These are phyloP conservation scores for Salix exigua DNA, from an alignment of 345 rosid species.

Conservation along the genomic window DNA sequence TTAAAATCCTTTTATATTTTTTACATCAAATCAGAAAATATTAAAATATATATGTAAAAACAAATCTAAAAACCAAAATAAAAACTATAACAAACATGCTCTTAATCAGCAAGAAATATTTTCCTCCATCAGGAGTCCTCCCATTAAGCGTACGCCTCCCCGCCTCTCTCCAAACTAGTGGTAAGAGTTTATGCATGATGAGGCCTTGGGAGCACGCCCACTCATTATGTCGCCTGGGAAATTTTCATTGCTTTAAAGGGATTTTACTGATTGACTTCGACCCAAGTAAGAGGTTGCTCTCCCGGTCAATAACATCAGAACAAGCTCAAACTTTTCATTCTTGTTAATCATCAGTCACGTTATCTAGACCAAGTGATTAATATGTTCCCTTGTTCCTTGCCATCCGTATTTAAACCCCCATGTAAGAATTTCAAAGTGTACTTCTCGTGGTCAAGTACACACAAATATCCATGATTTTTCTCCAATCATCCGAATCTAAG, in stretches of 20 bases:
- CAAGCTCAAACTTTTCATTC: constrained; percentile 23
- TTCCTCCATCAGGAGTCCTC: not conserved
- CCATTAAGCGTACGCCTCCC: not conserved
- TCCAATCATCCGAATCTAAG: not conserved
- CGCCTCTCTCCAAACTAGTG: not conserved
- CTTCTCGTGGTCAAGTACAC: constrained; percentile 15
- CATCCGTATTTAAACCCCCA: constrained; percentile 19
- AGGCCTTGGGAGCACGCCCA: constrained; percentile 49
- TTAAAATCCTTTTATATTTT: too few species aligned
- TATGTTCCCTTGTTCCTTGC: constrained; percentile 11
- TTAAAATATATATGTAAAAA: too few species aligned
- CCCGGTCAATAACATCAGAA: constrained; percentile 24
- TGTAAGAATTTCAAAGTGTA: not conserved
- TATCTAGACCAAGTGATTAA: constrained; percentile 3
- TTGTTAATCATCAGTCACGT: constrained; percentile 11
- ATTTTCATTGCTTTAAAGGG: constrained; percentile 42
- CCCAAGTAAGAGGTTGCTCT: constrained; percentile 26
- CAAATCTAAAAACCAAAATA: too few species aligned
- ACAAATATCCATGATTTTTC: not conserved
- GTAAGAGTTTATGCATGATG: constrained; percentile 24
- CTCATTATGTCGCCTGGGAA: constrained; percentile 42
- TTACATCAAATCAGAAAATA: too few species aligned
- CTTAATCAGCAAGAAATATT: constrained; percentile 17
- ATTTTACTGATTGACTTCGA: constrained; percentile 38
- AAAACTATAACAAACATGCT: too few species aligned